Evolutionary conservation across 768 basidiomycete genomes (phyloP), one percentile per base, ranked within the genome.

Genomic region (Chalciporus pseudorubinellus): DNA sequence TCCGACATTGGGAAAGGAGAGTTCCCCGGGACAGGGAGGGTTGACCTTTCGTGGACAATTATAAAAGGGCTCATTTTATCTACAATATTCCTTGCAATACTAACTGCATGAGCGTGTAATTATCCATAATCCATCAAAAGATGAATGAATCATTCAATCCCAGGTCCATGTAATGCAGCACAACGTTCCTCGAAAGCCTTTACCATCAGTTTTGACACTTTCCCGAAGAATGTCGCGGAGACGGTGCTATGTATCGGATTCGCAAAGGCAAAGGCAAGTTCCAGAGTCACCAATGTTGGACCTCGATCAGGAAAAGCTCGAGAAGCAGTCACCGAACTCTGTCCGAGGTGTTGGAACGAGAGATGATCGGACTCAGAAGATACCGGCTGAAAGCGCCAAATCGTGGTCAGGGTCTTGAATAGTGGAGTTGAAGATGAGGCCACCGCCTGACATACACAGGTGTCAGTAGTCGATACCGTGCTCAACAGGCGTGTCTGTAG

Each of bases 181-280:
- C 92, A 95, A 22, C 94, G 80, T 56, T 86, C 77, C 71, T 98
- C 94, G 60, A 99, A 99, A 1, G 95, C 94, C 47, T 85, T 74
- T 20, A 98, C 85, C 92, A 97, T 98, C 70, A 87, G 77, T 58
- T 81, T 82, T 3, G 90, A 89, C 5, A 97, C 85, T 64, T 89
- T 84, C 9, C 88, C 88, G 64, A 98, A 91, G 66, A 98, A 93
- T 3, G 84, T 74, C 19, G 85, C 78, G 4, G 91, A 89, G n/a
- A 95, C 77, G 5, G 83, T 79, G 3, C 91, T 87, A 64, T 98
- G 86, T 26, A 95, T 59, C 0, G 93, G 94, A 62, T 84, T 94
- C 41, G 88, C 79, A 65, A 98, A 98, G 21, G 88, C 82, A 68
- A 89, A 99, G 1, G 79, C 78, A 31, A 99, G 76, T 56, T 95